Evolutionary conservation across 768 basidiomycete genomes (phyloP).

Genomic region (Amanita inopinata): DNA sequence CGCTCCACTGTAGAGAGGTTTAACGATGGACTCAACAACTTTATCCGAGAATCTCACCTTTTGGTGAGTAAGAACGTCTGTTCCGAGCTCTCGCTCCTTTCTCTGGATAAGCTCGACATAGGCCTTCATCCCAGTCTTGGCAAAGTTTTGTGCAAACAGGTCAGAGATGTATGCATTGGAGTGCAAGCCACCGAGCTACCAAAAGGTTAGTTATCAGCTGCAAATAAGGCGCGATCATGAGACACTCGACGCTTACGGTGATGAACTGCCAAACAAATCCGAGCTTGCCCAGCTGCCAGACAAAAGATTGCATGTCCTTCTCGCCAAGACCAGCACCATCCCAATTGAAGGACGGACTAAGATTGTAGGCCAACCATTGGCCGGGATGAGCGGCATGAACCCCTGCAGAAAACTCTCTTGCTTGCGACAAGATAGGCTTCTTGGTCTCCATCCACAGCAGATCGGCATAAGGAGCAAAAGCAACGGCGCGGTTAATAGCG

Average conservation of each 20-base stretch:
- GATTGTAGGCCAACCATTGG: slow-evolving; percentile 95
- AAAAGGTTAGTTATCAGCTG: slow-evolving; percentile 4
- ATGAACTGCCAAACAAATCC: slow-evolving; percentile 99
- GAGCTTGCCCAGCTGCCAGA: slow-evolving; percentile 91
- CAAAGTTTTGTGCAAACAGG: slow-evolving; percentile 79
- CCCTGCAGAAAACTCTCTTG: slow-evolving; percentile 83
- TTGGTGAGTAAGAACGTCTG: slow-evolving; percentile 96
- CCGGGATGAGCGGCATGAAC: slow-evolving; percentile 76
- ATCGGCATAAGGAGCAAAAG: slow-evolving; percentile 92
- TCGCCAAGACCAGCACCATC: slow-evolving; percentile 85
- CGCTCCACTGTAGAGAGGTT: slow-evolving; percentile 65
- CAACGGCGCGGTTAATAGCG: slow-evolving; percentile 84
- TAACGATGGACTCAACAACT: slow-evolving; percentile 9
- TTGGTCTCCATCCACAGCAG: slow-evolving; percentile 96
- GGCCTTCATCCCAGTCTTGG: slow-evolving; percentile 97
- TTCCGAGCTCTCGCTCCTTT: slow-evolving; percentile 86
- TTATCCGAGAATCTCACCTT: slow-evolving; percentile 43
- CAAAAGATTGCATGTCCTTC: slow-evolving; percentile 77
- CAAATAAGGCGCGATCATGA: background rate
- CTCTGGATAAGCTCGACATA: slow-evolving; percentile 94
- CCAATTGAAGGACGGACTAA: slow-evolving; percentile 93
- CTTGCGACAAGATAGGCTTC: slow-evolving; percentile 86
- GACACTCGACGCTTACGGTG: slow-evolving; percentile 49
- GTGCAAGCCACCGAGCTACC: slow-evolving; percentile 88
- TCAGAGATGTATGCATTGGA: slow-evolving; percentile 97